phyloP scores from a whole-genome alignment of 2,329 filamentous ascomycete species.

The Stagonosporopsis cucurbitacearum region DNA sequence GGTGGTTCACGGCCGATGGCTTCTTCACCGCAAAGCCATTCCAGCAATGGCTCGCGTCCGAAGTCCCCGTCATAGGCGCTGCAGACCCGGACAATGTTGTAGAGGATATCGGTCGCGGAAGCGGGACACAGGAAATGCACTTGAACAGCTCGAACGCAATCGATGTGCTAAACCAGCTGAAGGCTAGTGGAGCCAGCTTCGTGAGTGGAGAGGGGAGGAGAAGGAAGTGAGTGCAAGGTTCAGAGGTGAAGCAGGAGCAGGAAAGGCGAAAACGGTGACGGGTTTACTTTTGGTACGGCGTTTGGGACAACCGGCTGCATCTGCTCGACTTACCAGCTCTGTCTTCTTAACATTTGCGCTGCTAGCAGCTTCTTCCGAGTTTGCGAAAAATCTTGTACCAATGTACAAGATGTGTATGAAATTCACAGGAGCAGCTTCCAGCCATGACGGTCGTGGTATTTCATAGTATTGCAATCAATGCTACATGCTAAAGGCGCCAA shows the following conservation, averaged over 20 bases:
- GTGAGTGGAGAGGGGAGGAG: constrained; percentile 39
- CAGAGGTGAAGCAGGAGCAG: not conserved
- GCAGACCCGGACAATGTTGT: constrained; percentile 65
- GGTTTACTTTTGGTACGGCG: not conserved
- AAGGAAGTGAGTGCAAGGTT: constrained; percentile 36
- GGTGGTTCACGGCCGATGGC: constrained; percentile 77
- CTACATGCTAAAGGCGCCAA: constrained; percentile 1
- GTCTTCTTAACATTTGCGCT: not conserved
- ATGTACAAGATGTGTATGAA: too few relatives aligned
- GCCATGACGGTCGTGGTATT: not conserved
- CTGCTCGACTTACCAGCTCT: not conserved
- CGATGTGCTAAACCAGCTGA: constrained; percentile 47
- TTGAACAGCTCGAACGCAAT: constrained; percentile 40
- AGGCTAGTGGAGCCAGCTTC: constrained; percentile 40
- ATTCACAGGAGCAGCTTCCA: not conserved
- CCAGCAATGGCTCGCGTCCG: constrained; percentile 76
- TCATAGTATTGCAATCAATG: not conserved
- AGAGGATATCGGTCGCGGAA: constrained; percentile 52
- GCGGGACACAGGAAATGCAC: constrained; percentile 34
- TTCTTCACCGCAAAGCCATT: constrained; percentile 77
- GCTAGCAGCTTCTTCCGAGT: not conserved
- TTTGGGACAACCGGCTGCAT: not conserved
- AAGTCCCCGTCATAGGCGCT: constrained; percentile 69
- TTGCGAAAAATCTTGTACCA: not conserved
- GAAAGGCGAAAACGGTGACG: not conserved